Evolutionary conservation across 2,329 filamentous ascomycete genomes (phyloP), one percentile per base, ranked within the genome.

Genomic region (Fusarium albidum): DNA sequence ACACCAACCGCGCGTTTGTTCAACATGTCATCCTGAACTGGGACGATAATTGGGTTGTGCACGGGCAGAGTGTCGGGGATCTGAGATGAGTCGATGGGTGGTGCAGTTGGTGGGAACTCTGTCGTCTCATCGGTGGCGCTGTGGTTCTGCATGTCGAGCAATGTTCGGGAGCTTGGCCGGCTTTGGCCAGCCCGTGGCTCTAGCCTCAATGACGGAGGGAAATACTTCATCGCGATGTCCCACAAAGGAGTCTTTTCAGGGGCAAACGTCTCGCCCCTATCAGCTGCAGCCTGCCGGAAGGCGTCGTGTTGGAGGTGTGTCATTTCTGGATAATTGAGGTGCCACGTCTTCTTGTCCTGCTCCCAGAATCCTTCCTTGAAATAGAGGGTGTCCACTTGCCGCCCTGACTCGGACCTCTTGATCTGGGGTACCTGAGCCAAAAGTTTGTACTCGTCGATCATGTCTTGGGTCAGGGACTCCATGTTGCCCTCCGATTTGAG

Each of bases 311-410:
- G 84, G 7, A 83, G 73, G 49, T 83, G 79, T 1, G 81, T 86
- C 83, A 88, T 87, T 57, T 85, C 81, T 0, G 85, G 85, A 61
- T 88, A 88, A 43, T 82, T 69, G 5, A 86, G 74, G 58, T 88
- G 85, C 78, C 84, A 86, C 1, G 82, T 86, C 15, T 67, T 73
- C 49, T 74, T 74, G 59, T 87, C 79, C 37, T 76, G 74, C 39
- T 80, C 78, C 85, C 85, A 88, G 63, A 82, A 88, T 1, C 76
- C 76, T 7, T 74, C 77, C 58, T 87, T 86, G 59, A 78, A 75
- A 11, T 85, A 78, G 5, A 82, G 80, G 15, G 76, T 73, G 61
- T 87, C 83, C 33, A 87, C 83, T 59, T 83, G 81, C 18, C 84
- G 79, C n/a, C 77, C 77, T 0, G 82, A 83, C 26, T 77, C 74